Percentiles rank a stretch among this genome's conserved stretches.
Conservation (phyloP, 1,284 basidiomycete genomes). For the Austroboletus olivaceoglutinosus region DNA sequence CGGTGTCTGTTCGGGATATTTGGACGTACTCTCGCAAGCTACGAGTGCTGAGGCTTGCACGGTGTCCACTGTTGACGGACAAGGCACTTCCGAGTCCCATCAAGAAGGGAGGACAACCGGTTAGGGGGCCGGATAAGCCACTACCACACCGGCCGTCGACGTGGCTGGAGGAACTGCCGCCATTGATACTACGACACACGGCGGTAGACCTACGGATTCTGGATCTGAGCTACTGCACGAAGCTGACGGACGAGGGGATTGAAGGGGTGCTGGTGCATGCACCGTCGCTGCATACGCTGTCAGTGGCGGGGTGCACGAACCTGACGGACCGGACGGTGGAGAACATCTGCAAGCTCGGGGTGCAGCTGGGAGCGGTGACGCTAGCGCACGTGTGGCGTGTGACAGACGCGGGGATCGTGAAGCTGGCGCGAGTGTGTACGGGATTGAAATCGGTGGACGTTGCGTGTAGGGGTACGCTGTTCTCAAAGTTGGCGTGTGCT, state of each 20-base stretch:
- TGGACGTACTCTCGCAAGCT: constrained; percentile 79
- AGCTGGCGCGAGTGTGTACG: constrained; percentile 69
- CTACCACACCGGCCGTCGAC: constrained; percentile 52
- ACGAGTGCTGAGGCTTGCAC: constrained; percentile 71
- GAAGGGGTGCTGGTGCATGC: constrained; percentile 79
- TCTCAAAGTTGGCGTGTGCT: constrained; percentile 7
- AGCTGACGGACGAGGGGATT: constrained; percentile 76
- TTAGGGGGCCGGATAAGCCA: constrained; percentile 40
- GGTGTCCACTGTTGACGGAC: constrained; percentile 71
- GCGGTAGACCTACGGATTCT: constrained; percentile 74
- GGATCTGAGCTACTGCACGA: constrained; percentile 72
- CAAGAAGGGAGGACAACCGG: constrained; percentile 30
- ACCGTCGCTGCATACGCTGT: constrained; percentile 75
- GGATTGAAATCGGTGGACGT: constrained; percentile 83
- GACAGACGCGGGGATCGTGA: constrained; percentile 78
- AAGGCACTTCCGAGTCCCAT: constrained; percentile 71
- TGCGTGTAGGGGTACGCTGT: constrained; percentile 59
- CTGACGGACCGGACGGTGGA: constrained; percentile 76
- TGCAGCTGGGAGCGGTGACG: constrained; percentile 78
- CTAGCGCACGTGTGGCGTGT: constrained; percentile 78
- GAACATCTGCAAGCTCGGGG: constrained; percentile 70
- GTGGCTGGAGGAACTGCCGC: constrained; percentile 58
- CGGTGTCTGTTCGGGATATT: constrained; percentile 73
- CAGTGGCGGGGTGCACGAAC: constrained; percentile 77
- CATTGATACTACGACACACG: constrained; percentile 55